Percentiles rank a stretch among this genome's conserved stretches.
phyloP scores from a whole-genome alignment of 306 rosid species.

The Lotus japonicus region DNA sequence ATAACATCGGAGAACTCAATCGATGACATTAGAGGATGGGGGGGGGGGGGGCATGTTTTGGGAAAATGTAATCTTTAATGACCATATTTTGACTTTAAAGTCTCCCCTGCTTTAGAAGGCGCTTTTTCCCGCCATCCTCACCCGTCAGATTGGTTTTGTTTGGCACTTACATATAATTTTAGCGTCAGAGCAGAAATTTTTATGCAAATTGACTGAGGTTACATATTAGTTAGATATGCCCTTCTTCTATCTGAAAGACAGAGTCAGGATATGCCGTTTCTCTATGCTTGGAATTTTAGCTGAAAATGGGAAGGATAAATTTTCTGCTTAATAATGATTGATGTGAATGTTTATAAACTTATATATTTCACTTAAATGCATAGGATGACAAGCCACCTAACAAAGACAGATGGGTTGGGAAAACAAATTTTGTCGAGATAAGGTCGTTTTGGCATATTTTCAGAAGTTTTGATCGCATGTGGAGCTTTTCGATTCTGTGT shows the following conservation, averaged over 20 bases:
- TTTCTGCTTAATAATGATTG: neutral
- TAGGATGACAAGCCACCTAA: conserved; percentile 68
- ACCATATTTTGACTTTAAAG: too few relatives aligned
- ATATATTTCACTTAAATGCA: conserved; percentile 4
- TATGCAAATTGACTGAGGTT: neutral
- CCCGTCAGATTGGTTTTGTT: too few relatives aligned
- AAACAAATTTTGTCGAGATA: conserved; percentile 93
- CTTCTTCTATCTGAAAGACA: neutral
- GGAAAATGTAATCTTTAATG: too few relatives aligned
- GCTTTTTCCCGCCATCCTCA: too few relatives aligned
- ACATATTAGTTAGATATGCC: neutral
- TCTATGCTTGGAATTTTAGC: neutral
- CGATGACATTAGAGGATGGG: too few relatives aligned
- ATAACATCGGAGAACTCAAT: too few relatives aligned
- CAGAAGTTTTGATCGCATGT: conserved; percentile 98
- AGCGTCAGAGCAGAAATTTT: too few relatives aligned
- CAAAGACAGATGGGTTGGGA: conserved; percentile 82
- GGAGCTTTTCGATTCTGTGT: conserved; percentile 89
- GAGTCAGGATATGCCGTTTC: neutral
- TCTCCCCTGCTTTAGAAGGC: too few relatives aligned
- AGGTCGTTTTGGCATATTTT: conserved; percentile 94
- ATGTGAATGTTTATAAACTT: neutral
- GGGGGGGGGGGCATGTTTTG: too few relatives aligned
- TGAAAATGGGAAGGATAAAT: neutral
- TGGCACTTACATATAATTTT: too few relatives aligned